Conservation (phyloP, 2,329 filamentous ascomycete species). For the Clonostachys solani region DNA sequence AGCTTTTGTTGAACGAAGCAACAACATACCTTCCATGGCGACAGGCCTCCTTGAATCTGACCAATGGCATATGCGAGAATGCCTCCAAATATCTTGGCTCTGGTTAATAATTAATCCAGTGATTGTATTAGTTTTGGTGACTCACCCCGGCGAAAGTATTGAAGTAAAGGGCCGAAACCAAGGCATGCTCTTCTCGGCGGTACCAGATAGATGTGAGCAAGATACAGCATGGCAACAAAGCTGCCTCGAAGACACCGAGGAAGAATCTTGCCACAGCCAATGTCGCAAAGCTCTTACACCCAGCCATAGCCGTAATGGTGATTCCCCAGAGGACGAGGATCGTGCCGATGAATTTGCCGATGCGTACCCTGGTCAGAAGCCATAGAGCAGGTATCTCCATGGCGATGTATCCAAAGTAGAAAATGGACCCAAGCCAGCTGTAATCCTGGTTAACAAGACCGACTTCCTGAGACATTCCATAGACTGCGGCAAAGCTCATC, state of each 20-base stretch:
- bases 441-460: background rate
- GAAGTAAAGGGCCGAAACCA: slow-evolving; percentile 20
- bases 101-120: too few relatives aligned
- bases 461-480: too few relatives aligned
- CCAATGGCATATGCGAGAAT: slow-evolving; percentile 21
- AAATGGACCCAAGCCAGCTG: background rate
- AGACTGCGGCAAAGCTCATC: too few relatives aligned
- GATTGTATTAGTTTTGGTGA: too few relatives aligned
- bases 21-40: too few relatives aligned
- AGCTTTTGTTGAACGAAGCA: too few relatives aligned
- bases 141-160: slow-evolving; percentile 17
- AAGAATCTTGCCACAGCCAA: slow-evolving; percentile 17
- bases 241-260: slow-evolving; percentile 17
- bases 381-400: slow-evolving; percentile 2
- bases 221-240: slow-evolving; percentile 15
- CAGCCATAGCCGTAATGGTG: slow-evolving; percentile 13
- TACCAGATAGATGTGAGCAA: slow-evolving; percentile 25
- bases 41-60: slow-evolving; percentile 8
- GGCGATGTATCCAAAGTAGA: background rate
- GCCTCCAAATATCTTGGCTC: slow-evolving; percentile 14
- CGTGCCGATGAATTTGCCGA: slow-evolving; percentile 11
- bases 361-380: slow-evolving; percentile 9
- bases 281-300: slow-evolving; percentile 12
- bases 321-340: slow-evolving; percentile 5
- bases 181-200: slow-evolving; percentile 17